phyloP scores from a whole-genome alignment of 371 early-diverging fungal genomes.

The Massospora cicadina region DNA sequence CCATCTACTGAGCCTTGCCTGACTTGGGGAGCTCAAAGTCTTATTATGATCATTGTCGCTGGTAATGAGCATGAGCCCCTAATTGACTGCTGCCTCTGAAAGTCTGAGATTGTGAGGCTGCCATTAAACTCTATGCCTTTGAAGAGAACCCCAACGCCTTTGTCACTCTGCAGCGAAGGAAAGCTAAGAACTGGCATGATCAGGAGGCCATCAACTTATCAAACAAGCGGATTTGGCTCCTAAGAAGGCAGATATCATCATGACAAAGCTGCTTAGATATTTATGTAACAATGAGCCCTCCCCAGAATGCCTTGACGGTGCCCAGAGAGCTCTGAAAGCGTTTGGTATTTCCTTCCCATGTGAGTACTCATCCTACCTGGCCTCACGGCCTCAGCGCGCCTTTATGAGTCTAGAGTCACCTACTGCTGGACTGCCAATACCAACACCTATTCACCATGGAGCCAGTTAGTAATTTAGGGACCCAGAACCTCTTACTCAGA shows the following conservation, averaged over 20 bases:
- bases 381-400: constrained; percentile 79
- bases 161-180: constrained; percentile 62
- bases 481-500: no score
- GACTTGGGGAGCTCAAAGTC: constrained; percentile 18
- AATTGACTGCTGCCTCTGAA: constrained; percentile 65
- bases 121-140: constrained; percentile 58
- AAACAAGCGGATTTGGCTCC: constrained; percentile 82
- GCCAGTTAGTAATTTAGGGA: no score
- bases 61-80: constrained; percentile 63
- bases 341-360: constrained; percentile 82
- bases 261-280: constrained; percentile 81
- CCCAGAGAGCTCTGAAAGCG: constrained; percentile 58
- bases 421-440: no score
- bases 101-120: constrained; percentile 43
- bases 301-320: constrained; percentile 91
- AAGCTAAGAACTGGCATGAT: constrained; percentile 60
- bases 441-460: no score
- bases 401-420: no score
- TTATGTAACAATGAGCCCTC: constrained; percentile 95
- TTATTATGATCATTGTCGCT: constrained; percentile 71
- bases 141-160: constrained; percentile 93
- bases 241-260: constrained; percentile 69
- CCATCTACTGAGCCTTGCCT: constrained; percentile 15
- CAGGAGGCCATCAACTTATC: constrained; percentile 59
- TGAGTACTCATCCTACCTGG: constrained; percentile 57